phyloP scores from a whole-genome alignment of 805 yeast species.

The Monosporozyma servazzii region DNA sequence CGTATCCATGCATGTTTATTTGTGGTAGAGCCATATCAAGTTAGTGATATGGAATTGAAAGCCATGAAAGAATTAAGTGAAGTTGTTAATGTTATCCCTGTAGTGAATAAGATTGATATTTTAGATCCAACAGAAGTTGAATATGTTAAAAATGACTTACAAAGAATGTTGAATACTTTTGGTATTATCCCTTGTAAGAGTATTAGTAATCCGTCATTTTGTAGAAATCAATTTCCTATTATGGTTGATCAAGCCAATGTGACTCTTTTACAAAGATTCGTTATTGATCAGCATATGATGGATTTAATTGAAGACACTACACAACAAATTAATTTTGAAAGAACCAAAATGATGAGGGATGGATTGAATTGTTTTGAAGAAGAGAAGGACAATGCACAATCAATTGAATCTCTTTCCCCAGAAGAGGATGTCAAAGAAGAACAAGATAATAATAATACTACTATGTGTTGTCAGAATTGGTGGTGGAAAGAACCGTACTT shows the following conservation, averaged over 20 bases:
- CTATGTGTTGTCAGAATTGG: neutral
- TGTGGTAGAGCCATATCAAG: conserved; percentile 62
- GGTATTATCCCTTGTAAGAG: conserved; percentile 24
- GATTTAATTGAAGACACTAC: conserved; percentile 60
- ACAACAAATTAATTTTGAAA: conserved; percentile 35
- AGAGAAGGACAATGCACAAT: too few relatives aligned
- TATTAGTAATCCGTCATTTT: neutral
- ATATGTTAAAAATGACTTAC: conserved; percentile 42
- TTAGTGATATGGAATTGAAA: conserved; percentile 53
- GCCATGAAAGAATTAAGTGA: conserved; percentile 62
- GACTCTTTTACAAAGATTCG: conserved; percentile 42
- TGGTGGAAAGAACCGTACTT: conserved; percentile 14
- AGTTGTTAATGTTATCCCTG: conserved; percentile 74
- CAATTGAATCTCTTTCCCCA: too few relatives aligned
- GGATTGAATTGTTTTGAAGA: conserved; percentile 17
- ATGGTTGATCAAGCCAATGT: neutral
- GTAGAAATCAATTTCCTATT: neutral
- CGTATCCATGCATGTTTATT: conserved; percentile 82
- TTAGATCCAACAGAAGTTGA: conserved; percentile 33
- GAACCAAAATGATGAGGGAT: neutral
- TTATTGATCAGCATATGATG: conserved; percentile 63
- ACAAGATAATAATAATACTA: neutral
- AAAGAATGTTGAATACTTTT: conserved; percentile 39
- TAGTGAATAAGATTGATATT: conserved; percentile 74
- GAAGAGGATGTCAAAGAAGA: conserved; percentile 28